A percentile compares a stretch with the other conserved stretches of the same genome.
phyloP scores from a whole-genome alignment of 2,329 filamentous ascomycete species.

The Alternaria burnsii region DNA sequence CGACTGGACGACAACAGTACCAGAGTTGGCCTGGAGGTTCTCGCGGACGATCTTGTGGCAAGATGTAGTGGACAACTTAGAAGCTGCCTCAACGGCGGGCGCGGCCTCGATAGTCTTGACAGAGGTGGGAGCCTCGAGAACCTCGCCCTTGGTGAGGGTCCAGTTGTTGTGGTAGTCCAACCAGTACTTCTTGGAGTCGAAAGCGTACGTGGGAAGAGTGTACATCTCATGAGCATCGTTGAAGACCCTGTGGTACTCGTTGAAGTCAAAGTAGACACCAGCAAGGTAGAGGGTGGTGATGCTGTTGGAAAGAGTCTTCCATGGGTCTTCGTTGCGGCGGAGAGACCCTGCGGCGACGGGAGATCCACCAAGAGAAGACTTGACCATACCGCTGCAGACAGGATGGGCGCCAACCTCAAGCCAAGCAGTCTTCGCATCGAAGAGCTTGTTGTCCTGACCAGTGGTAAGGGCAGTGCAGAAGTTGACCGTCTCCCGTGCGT shows the following conservation, averaged over 20 bases:
- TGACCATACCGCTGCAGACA: conserved; percentile 73
- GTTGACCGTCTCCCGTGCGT: conserved; percentile 74
- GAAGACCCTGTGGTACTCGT: conserved; percentile 73
- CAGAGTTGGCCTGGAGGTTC: conserved; percentile 67
- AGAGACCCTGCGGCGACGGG: conserved; percentile 68
- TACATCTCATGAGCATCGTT: conserved; percentile 66
- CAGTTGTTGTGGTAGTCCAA: conserved; percentile 76
- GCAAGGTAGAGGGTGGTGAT: conserved; percentile 68
- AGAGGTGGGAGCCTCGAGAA: conserved; percentile 52
- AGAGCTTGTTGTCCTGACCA: conserved; percentile 65
- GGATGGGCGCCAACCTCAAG: conserved; percentile 79
- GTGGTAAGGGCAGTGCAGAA: conserved; percentile 70
- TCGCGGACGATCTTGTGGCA: conserved; percentile 72
- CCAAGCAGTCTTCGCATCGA: conserved; percentile 73
- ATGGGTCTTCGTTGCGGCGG: conserved; percentile 68
- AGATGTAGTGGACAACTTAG: conserved; percentile 69
- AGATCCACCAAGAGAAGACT: conserved; percentile 65
- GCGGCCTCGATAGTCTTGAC: conserved; percentile 51
- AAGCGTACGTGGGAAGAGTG: conserved; percentile 73
- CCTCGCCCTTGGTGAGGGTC: conserved; percentile 73
- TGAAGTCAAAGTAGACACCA: conserved; percentile 73
- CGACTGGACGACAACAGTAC: conserved; percentile 69
- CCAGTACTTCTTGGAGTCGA: conserved; percentile 77
- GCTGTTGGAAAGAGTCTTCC: conserved; percentile 68
- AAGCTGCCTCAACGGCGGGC: conserved; percentile 52